Evolutionary conservation across 768 basidiomycete species (phyloP), one percentile per base, ranked within the genome.

Genomic region (Exsudoporus frostii): DNA sequence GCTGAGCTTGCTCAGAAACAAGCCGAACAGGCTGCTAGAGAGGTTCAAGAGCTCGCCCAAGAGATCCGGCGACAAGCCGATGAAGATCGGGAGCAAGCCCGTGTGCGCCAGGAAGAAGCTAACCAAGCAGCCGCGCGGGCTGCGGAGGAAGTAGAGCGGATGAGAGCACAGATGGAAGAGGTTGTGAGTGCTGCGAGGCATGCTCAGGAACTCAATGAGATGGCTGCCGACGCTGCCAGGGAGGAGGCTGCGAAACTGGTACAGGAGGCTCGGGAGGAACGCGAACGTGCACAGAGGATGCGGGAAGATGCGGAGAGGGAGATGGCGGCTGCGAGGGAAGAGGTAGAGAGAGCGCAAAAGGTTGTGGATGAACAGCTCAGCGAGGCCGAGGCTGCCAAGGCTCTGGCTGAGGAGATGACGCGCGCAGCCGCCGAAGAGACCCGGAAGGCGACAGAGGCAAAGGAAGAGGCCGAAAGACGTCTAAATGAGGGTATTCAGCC

Each of bases 401-500:
- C 51, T 6, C 51, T 43, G 3, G 64, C 54, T 1, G 51, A 63
- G 11, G 45, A 50, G 14, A 22, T 38, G 9, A 47, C 48, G 5
- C 50, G 55, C n/a, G 33, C 36, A 3, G 65, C 65, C 1, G 46
- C 45, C 1, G 60, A 65, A 25, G 60, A 62, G 20, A 27, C 48
- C 1, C 17, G 10, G 27, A 52, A 37, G 7, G 59, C 62, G 0
- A 17, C 24, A 0, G 45, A 41, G 20, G 60, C 53, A 1, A 56
- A 46, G 45, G 24, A 53, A 22, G 63, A 67, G 1, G 63, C 57
- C 2, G 63, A 66, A 33, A 51, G 41, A 15, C 44, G 41, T 8
- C 27, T 62, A 44, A 65, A 59, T 47, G 51, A 67, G 24, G 65
- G 64, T 8, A 63, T 67, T 3, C 67, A 66, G 43, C 66, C 64